phyloP scores from a whole-genome alignment of 192 early-diverging fungal genomes.

The Lunasporangiospora selenospora region DNA sequence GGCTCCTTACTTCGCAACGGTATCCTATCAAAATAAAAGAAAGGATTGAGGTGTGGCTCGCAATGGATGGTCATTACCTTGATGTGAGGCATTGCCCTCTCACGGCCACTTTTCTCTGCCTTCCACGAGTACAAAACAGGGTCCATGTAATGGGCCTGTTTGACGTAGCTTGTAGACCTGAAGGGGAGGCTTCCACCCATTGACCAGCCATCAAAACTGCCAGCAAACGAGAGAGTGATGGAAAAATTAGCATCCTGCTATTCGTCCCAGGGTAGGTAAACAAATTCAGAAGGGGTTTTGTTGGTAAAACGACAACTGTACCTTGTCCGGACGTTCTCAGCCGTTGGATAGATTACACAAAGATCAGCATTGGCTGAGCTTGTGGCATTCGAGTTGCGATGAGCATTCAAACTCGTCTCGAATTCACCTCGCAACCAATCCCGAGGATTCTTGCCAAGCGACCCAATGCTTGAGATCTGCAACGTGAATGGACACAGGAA shows the following conservation, averaged over 20 bases:
- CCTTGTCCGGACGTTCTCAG: conserved; percentile 62
- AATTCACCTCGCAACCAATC: conserved; percentile 65
- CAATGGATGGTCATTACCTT: too few relatives aligned
- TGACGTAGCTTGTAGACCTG: conserved; percentile 52
- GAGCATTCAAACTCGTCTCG: conserved; percentile 45
- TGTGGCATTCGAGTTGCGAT: conserved; percentile 27
- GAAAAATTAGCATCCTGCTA: too few relatives aligned
- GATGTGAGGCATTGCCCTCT: conserved; percentile 72
- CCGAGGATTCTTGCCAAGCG: conserved; percentile 58
- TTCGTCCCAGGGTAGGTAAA: too few relatives aligned
- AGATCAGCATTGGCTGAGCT: conserved; percentile 21
- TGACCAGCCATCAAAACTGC: conserved; percentile 66
- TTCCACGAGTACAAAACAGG: conserved; percentile 59
- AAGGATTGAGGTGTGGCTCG: too few relatives aligned
- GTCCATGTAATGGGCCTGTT: conserved; percentile 60
- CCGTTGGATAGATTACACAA: conserved; percentile 65
- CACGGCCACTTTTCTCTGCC: conserved; percentile 53
- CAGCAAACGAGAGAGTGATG: too few relatives aligned
- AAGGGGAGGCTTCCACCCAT: conserved; percentile 52
- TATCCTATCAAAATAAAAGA: too few relatives aligned
- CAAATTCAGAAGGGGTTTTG: too few relatives aligned
- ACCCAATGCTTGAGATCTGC: conserved; percentile 69
- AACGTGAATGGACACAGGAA: too few relatives aligned
- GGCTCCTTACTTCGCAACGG: too few relatives aligned
- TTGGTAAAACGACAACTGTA: too few relatives aligned